Conservation (phyloP, 768 basidiomycete species). For the Tylopilus sp. region DNA sequence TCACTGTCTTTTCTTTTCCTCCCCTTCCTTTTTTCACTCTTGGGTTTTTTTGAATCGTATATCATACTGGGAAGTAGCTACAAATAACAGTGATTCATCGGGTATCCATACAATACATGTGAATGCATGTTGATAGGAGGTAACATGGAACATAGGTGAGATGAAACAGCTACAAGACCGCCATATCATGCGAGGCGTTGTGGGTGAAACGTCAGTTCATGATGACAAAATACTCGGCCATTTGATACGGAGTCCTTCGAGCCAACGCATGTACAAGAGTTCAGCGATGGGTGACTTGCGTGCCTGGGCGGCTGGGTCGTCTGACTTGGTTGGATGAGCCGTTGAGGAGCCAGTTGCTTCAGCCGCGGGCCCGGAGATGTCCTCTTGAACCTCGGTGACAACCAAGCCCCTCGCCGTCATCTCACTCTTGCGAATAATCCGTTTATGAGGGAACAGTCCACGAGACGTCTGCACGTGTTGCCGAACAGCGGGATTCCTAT, state of each 20-base stretch:
- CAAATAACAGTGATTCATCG: slow-evolving; percentile 6
- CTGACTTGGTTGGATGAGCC: slow-evolving; percentile 29
- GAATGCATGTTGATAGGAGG: no score
- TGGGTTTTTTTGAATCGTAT: neutral
- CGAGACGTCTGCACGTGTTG: slow-evolving; percentile 82
- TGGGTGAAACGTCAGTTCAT: slow-evolving; percentile 2
- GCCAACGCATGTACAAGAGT: slow-evolving; percentile 95
- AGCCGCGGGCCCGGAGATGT: slow-evolving; percentile 50
- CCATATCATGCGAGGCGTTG: neutral
- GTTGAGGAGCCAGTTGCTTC: slow-evolving; percentile 30
- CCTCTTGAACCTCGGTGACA: slow-evolving; percentile 79
- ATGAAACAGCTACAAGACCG: slow-evolving; percentile 1
- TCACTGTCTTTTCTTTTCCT: neutral
- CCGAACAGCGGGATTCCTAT: slow-evolving; percentile 75
- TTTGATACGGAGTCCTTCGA: slow-evolving; percentile 86
- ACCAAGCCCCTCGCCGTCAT: slow-evolving; percentile 83
- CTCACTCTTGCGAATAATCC: slow-evolving; percentile 74
- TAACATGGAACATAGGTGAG: neutral
- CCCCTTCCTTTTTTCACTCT: neutral
- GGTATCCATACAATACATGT: slow-evolving; percentile 11
- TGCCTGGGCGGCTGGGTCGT: slow-evolving; percentile 40
- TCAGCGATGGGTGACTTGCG: slow-evolving; percentile 91
- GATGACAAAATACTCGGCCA: slow-evolving; percentile 71
- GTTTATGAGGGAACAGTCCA: slow-evolving; percentile 76
- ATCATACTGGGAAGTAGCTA: neutral